Base-by-base conservation (phyloP, 2,329 filamentous ascomycete species). In the Aspergillus pseudoterreus region DNA sequence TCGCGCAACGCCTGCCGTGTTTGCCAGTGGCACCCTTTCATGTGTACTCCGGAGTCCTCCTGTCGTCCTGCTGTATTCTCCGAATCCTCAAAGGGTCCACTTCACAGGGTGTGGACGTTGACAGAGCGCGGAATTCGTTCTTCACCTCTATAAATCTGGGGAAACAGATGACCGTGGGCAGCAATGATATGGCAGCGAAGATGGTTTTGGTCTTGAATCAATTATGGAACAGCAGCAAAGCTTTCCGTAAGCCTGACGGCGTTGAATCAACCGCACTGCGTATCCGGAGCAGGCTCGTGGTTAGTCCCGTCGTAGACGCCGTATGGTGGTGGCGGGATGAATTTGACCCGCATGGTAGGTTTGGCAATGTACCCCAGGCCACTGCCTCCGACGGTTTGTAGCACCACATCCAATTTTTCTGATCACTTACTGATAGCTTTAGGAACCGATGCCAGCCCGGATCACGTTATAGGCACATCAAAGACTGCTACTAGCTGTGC, bases 321-420 rank as follows among this genome's bases (percentile, higher is more conserved):
- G 62, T 73, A 19, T 72, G 71, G 63, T 75, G 72, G 72, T 75
- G 71, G 71, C 65, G 71, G 6, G 72, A 75, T 43, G 72, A 75
- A 47, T 71, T 67, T 47, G 71, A 70, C 35, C 56, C 60, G 4
- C 57, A 61, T 8, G 48, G 59, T n/a, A 59, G 63, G 42, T 27
- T 47, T 11, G 54, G 50, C 45, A 36, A 46, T 9, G 47, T 47
- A 24, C 51, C 55, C 1, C 55, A 53, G 21, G 49, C 49, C 2
- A 63, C 57, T 19, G 43, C 47, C 4, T 19, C 52, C 17, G 60
- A 61, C 17, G 56, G 63, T 56, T 32, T 43, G 11, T 30, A 30
- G 10, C 27, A 30, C 27, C 27, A 10, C 27, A 30, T 30, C 27
- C 27, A 30, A 9, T 10, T 6, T 3, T 30, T 8, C 8, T 30